Base-by-base conservation (phyloP, 352 stramenopile species). In the Globisporangium nodosum region DNA sequence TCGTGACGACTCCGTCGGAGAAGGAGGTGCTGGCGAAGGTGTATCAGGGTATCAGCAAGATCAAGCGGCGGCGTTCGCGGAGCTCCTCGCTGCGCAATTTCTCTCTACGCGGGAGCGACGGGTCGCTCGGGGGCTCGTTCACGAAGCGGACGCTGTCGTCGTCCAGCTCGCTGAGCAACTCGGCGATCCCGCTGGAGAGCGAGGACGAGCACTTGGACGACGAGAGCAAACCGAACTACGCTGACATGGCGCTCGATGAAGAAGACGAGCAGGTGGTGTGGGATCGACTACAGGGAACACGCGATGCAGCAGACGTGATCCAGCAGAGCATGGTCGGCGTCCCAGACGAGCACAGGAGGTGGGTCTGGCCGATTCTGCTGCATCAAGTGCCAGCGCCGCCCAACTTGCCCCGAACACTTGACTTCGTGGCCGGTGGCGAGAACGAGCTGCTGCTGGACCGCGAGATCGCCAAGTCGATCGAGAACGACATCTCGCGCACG, bases 401-500 rank as follows among this genome's bases (percentile, higher is more conserved):
- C 33, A 73, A 83, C 47, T 49, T 85, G 12, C 63, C 70, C 54
- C 65, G 55, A 51, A 57, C 56, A n/a, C 50, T 71, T 33, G 43
- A 63, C 16, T 63, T 55, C 37, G 31, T 49, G 8, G 53, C 33
- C 3, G 60, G 71, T 20, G 68, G 75, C 15, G 75, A 82, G 52
- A 63, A 78, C 56, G 73, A 77, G 53, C 61, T 61, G 45, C 58
- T 81, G 13, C 54, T 92, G 48, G 82, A 92, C 31, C 65, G 74
- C 48, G 80, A 93, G 64, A 71, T 91, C 9, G 64, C 74, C 30
- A 90, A 88, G 52, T 85, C 81, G 20, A 92, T 94, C 49, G 84
- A 94, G 46, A 91, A 88, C 45, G 84, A 94, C 42, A 88, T 94
- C 21, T 74, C 69, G 0, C 79, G 84, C 4, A 94, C 84, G 16